Evolutionary conservation across 2,329 filamentous ascomycete species (phyloP).

Genomic region (Diplodia scrobiculata): DNA sequence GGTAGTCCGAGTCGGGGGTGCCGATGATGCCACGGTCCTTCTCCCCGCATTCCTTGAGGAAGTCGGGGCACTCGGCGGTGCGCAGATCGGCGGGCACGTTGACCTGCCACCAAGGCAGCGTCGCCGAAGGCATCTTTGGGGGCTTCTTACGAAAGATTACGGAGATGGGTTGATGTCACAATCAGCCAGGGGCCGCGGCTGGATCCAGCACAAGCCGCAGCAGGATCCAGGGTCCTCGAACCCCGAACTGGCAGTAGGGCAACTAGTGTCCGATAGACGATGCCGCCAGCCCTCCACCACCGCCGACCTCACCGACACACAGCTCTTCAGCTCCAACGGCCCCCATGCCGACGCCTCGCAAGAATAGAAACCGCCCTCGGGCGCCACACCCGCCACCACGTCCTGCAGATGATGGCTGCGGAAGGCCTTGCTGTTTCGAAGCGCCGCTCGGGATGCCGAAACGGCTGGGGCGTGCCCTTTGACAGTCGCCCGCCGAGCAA

Average conservation of each 20-base stretch:
- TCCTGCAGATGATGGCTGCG: neutral
- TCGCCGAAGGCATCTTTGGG: conserved; percentile 21
- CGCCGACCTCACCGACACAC: neutral
- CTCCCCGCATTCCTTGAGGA: conserved; percentile 61
- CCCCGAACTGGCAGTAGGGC: neutral
- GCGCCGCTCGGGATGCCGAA: conserved; percentile 15
- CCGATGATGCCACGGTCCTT: conserved; percentile 73
- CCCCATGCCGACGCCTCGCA: neutral
- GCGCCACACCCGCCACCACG: neutral
- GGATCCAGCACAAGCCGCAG: conserved; percentile 19
- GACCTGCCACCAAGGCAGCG: conserved; percentile 75
- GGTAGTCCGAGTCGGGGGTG: conserved; percentile 69
- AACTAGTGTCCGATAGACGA: conserved; percentile 7
- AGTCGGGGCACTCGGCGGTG: conserved; percentile 69
- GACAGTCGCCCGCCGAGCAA: neutral
- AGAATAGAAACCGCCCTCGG: conserved; percentile 3
- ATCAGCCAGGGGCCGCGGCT: conserved; percentile 9
- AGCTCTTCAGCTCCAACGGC: conserved; percentile 3
- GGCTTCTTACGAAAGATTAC: conserved; percentile 5
- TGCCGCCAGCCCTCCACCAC: neutral
- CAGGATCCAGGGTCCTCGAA: neutral
- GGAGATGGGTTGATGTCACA: conserved; percentile 24
- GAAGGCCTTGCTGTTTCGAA: neutral
- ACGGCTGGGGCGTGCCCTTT: conserved; percentile 8
- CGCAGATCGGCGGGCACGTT: conserved; percentile 69